Evolutionary conservation across 1,284 basidiomycete species (phyloP), one percentile per base, ranked within the genome.

Genomic region (Cryptococcus sp.): DNA sequence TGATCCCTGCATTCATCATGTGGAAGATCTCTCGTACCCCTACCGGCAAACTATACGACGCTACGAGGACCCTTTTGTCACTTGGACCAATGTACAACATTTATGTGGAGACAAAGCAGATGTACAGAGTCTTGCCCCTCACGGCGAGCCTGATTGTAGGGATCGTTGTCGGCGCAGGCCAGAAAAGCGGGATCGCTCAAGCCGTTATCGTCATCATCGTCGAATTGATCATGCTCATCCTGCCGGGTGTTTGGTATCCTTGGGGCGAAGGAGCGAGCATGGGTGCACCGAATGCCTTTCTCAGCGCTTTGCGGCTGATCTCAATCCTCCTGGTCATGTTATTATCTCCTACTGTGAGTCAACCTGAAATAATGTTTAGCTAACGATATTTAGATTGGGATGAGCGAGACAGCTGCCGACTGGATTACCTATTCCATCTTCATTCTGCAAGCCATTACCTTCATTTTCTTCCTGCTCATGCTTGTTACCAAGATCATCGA

Each of bases 231-330:
- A 85, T 87, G 44, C 89, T 92, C 5, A 80, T 95, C 53, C 84
- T 90, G 34, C 95, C 93, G 43, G 92, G 89, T 58, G 82, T 96
- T 43, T 96, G 93, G 92, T 83, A 94, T 57, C 93, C 94, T 17
- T 98, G 94, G 94, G 93, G 91, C 43, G 89, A 90, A 54, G 93
- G 94, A 3, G 93, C 94, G 1, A 90, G 91, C 64, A 97, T 97
- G 94, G 94, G 93, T 16, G 83, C 91, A 20, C 87, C 93, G 58
- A 91, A 89, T 74, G 95, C 96, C 80, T 80, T 96, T 68, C 87
- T 94, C 64, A 93, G 90, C 59, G 89, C 96, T 3, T 85, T 89
- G 34, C 83, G 95, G 64, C 93, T 97, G 69, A 87, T 93, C 19
- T 86, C 93, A 25, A 89, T 91, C 4, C 91, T 97, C 17, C 78